Evolutionary conservation across 169 alveolate species (phyloP).

Genomic region (Plasmodium malariae): DNA sequence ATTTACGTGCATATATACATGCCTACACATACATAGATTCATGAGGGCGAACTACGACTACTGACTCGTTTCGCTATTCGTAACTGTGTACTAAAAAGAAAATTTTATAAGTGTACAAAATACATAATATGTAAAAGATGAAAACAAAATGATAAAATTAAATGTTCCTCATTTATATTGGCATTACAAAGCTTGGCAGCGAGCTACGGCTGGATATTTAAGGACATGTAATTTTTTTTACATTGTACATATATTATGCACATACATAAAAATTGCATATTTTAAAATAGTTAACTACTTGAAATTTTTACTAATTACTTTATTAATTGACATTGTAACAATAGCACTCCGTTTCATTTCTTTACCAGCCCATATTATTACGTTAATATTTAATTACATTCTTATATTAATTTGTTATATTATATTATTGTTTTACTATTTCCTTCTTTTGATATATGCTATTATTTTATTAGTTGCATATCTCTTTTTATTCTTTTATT

Average conservation of each 20-base stretch:
- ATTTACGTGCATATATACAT: neutral
- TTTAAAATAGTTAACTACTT: neutral
- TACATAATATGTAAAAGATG: neutral
- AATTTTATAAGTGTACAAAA: neutral
- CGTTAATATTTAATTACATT: neutral
- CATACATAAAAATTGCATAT: neutral
- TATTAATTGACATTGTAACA: neutral
- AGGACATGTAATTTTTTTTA: conserved; percentile 86
- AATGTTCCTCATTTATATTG: conserved; percentile 83
- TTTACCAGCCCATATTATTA: neutral
- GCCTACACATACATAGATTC: neutral
- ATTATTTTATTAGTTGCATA: neutral
- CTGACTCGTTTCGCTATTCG: neutral
- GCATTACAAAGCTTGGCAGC: conserved; percentile 93
- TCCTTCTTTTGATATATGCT: neutral
- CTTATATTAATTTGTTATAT: neutral
- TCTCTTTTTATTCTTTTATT: neutral
- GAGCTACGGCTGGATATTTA: conserved; percentile 91
- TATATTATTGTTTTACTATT: neutral
- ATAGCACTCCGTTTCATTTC: neutral
- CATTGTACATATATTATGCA: neutral
- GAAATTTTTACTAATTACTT: neutral
- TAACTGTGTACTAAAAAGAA: neutral
- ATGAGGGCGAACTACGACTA: neutral
- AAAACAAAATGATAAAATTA: conserved; percentile 34